phyloP scores from a whole-genome alignment of 2,329 filamentous ascomycete species.

The Monosporascus ibericus region DNA sequence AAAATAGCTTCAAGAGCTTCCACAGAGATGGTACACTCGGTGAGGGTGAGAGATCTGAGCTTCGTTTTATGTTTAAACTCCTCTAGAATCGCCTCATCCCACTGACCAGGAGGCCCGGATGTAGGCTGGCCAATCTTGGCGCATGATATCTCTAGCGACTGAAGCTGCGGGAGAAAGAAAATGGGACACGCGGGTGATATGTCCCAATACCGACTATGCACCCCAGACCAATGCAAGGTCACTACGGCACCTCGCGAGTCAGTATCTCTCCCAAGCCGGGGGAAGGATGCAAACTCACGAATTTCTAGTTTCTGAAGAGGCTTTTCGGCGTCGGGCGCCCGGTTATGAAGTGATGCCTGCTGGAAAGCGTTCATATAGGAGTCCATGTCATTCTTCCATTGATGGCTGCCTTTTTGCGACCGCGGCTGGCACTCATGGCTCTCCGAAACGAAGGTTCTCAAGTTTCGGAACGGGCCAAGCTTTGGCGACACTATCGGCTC shows the following conservation, averaged over 20 bases:
- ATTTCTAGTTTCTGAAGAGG: slow-evolving; percentile 8
- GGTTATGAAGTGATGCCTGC: slow-evolving; percentile 7
- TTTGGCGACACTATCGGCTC: not conserved
- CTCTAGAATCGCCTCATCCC: not conserved
- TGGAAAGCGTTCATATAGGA: slow-evolving; percentile 5
- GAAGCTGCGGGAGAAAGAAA: slow-evolving; percentile 8
- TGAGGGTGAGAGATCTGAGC: slow-evolving; percentile 6
- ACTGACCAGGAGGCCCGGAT: not conserved
- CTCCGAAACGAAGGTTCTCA: slow-evolving; percentile 8
- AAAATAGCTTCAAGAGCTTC: slow-evolving; percentile 6
- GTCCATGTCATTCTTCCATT: slow-evolving; percentile 3
- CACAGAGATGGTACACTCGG: slow-evolving; percentile 4
- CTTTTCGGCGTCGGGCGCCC: not conserved
- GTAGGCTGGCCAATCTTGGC: slow-evolving; percentile 3
- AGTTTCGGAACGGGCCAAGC: slow-evolving; percentile 6
- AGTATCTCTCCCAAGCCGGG: not conserved
- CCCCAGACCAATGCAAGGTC: slow-evolving; percentile 7
- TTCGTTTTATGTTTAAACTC: slow-evolving; percentile 4
- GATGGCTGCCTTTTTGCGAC: slow-evolving; percentile 1
- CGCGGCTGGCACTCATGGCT: slow-evolving; percentile 8
- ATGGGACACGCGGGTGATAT: slow-evolving; percentile 7
- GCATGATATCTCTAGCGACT: slow-evolving; percentile 11
- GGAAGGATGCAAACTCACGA: slow-evolving; percentile 2
- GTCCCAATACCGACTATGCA: slow-evolving; percentile 2
- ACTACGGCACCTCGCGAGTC: slow-evolving; percentile 1